These are phyloP conservation scores for Quercus berberidifolia DNA, from an alignment of 306 rosid genomes.

Conservation along the genomic window DNA sequence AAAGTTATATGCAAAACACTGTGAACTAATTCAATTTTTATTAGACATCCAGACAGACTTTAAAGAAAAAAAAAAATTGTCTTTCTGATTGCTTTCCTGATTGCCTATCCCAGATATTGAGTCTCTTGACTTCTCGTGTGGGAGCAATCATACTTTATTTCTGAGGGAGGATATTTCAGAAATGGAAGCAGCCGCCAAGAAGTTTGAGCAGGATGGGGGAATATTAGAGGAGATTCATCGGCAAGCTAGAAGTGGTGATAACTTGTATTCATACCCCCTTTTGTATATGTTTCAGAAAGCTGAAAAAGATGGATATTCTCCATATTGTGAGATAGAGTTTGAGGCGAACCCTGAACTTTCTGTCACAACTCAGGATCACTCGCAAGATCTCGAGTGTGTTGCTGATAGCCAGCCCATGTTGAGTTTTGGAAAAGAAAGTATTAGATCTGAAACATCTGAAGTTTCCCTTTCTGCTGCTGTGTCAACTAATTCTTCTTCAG, in stretches of 20 bases:
- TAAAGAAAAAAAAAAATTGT: background rate
- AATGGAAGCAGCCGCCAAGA: slow-evolving; percentile 83
- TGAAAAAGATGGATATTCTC: slow-evolving; percentile 59
- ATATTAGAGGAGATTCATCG: slow-evolving; percentile 39
- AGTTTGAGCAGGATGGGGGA: slow-evolving; percentile 70
- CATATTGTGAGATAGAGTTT: slow-evolving; percentile 57
- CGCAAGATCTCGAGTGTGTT: slow-evolving; percentile 35
- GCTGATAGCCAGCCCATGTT: slow-evolving; percentile 30
- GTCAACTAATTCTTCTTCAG: slow-evolving; percentile 49
- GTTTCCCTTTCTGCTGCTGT: slow-evolving; percentile 52
- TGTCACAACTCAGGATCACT: slow-evolving; percentile 28
- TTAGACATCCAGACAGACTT: background rate
- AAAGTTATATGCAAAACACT: background rate
- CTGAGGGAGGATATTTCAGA: slow-evolving; percentile 71
- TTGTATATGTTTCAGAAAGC: slow-evolving; percentile 51
- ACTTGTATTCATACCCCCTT: slow-evolving; percentile 61
- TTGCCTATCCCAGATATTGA: slow-evolving; percentile 46
- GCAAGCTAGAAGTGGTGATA: slow-evolving; percentile 43
- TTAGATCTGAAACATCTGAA: slow-evolving; percentile 39
- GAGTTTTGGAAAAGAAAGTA: slow-evolving; percentile 24
- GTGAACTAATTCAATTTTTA: background rate
- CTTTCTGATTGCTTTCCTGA: slow-evolving; percentile 7
- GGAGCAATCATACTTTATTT: slow-evolving; percentile 48
- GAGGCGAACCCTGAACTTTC: slow-evolving; percentile 40
- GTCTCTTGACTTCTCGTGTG: slow-evolving; percentile 69